Conservation (phyloP, 2,329 filamentous ascomycete genomes). For the Septoria linicola region DNA sequence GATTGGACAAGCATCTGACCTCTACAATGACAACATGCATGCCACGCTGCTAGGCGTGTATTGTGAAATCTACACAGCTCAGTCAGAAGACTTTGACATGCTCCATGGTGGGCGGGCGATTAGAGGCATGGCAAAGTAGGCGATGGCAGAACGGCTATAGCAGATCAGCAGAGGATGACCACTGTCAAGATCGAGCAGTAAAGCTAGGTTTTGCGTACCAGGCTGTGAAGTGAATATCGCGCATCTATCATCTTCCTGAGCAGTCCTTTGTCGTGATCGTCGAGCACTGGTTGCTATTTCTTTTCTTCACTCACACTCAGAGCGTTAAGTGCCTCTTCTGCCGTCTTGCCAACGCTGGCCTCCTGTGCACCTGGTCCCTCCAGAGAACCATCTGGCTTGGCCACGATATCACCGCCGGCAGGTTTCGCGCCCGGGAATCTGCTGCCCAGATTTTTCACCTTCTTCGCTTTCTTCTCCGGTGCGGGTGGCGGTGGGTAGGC, state of each 20-base stretch:
- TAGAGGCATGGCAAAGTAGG: too few species aligned
- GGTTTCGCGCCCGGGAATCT: conserved; percentile 55
- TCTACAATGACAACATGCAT: too few species aligned
- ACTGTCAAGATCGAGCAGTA: too few species aligned
- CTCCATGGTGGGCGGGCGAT: too few species aligned
- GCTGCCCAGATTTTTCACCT: conserved; percentile 72
- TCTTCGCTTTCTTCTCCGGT: conserved; percentile 65
- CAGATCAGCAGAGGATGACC: too few species aligned
- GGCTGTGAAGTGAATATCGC: not conserved
- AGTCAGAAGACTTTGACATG: too few species aligned
- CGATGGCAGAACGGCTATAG: too few species aligned
- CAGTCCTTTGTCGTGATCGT: not conserved
- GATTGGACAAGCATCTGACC: too few species aligned
- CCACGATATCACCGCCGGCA: conserved; percentile 39
- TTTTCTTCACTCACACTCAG: conserved; percentile 28
- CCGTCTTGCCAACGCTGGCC: conserved; percentile 44
- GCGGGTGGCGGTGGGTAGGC: conserved; percentile 74
- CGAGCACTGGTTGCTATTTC: conserved; percentile 23
- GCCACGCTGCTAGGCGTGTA: too few species aligned
- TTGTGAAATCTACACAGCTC: too few species aligned
- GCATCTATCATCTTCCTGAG: not conserved
- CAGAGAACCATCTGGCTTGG: conserved; percentile 48
- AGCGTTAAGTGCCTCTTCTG: conserved; percentile 42
- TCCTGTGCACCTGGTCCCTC: conserved; percentile 44
- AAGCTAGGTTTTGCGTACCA: conserved; percentile 1